phyloP scores from a whole-genome alignment of 345 rosid genomes.

The Citrus hindsii region DNA sequence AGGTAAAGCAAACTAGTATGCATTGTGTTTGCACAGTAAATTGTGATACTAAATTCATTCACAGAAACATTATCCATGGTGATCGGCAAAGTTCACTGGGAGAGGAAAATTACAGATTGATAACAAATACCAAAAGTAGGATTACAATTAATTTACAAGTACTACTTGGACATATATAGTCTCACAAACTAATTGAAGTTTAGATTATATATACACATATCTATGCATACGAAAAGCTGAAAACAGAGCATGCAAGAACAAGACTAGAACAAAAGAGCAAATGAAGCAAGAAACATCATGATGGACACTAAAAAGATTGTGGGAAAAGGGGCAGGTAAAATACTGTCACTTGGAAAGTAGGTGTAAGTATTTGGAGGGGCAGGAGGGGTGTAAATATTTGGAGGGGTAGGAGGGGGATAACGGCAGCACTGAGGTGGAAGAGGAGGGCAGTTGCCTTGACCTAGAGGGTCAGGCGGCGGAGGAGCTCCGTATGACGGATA shows the following conservation, averaged over 20 bases:
- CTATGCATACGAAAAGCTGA: neutral
- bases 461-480: conserved; percentile 16
- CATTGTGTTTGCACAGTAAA: too few species aligned
- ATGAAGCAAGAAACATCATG: conserved; percentile 6
- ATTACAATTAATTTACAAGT: neutral
- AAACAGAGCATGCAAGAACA: neutral
- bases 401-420: conserved; percentile 21
- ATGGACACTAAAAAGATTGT: conserved; percentile 8
- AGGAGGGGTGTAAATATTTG: conserved; percentile 19
- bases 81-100: neutral
- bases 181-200: neutral
- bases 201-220: neutral
- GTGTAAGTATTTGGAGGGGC: conserved; percentile 16
- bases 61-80: neutral
- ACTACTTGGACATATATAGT: neutral
- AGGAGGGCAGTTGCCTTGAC: conserved; percentile 26
- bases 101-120: neutral
- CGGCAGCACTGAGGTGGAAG: conserved; percentile 31
- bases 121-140: neutral
- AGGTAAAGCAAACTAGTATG: too few species aligned
- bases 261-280: conserved; percentile 18
- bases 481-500: conserved; percentile 24
- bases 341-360: conserved; percentile 11
- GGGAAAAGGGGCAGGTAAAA: neutral
- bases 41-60: neutral